Evolutionary conservation across 2,329 filamentous ascomycete species (phyloP).

Genomic region (Pyrenophora teres): DNA sequence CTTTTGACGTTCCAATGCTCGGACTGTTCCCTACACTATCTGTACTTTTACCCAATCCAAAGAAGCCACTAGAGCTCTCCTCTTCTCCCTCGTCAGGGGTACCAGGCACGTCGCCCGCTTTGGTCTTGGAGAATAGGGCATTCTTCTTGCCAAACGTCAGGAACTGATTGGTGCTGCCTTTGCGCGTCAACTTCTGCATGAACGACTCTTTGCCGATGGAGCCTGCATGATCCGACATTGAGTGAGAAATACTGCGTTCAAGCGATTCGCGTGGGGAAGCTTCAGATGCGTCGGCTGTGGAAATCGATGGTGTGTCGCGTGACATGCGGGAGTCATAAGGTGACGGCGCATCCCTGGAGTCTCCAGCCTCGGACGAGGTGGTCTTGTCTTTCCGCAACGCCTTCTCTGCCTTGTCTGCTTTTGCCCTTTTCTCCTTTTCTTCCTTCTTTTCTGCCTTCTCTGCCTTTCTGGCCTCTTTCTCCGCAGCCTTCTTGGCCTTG

Average conservation of each 20-base stretch:
- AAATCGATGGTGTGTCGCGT: constrained; percentile 51
- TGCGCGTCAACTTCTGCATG: constrained; percentile 57
- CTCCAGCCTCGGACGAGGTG: constrained; percentile 33
- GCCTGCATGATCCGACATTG: constrained; percentile 40
- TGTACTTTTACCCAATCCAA: constrained; percentile 32
- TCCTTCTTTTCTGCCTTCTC: constrained; percentile 43
- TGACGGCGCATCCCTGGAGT: constrained; percentile 33
- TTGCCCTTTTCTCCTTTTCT: constrained; percentile 48
- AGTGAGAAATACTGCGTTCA: constrained; percentile 47
- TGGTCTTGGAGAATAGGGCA: constrained; percentile 39
- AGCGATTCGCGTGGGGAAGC: constrained; percentile 48
- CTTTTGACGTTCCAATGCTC: constrained; percentile 45
- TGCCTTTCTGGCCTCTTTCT: constrained; percentile 45
- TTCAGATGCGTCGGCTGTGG: constrained; percentile 44
- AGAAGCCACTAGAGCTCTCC: constrained; percentile 27
- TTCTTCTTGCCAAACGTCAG: constrained; percentile 48
- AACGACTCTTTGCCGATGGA: constrained; percentile 52
- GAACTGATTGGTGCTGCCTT: constrained; percentile 54
- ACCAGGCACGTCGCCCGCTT: constrained; percentile 37
- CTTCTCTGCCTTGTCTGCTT: constrained; percentile 40
- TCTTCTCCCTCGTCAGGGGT: constrained; percentile 50
- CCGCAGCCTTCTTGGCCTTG: constrained; percentile 41
- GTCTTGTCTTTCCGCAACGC: constrained; percentile 43
- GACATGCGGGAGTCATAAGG: constrained; percentile 45
- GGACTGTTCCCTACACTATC: constrained; percentile 44